A percentile compares a stretch with the other conserved stretches of the same genome.
phyloP scores from a whole-genome alignment of 2,329 filamentous ascomycete species.

The Fusarium sp. region DNA sequence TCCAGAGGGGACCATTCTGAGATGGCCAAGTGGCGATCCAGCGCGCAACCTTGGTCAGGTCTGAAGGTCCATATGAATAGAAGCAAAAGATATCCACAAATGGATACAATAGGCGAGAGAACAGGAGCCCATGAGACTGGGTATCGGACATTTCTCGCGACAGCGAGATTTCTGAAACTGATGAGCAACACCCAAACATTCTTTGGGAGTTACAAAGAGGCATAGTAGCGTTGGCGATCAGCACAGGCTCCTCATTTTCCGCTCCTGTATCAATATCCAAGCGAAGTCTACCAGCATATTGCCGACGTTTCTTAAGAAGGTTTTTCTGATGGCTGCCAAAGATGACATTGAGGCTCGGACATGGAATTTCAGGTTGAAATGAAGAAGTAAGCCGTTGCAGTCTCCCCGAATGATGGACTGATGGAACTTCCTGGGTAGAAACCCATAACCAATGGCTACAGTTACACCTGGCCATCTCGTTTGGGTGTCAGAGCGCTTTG shows the following conservation, averaged over 20 bases:
- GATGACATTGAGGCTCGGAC: not conserved
- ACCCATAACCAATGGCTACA: not conserved
- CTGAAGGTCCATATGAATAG: slow-evolving; percentile 6
- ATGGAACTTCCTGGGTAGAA: not conserved
- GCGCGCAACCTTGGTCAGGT: slow-evolving; percentile 13
- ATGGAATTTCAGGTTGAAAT: not conserved
- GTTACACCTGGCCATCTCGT: not conserved
- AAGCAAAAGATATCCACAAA: slow-evolving; percentile 9
- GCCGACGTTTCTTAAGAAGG: not conserved
- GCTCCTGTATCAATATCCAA: not conserved
- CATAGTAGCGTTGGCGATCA: not conserved
- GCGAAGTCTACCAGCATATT: not conserved
- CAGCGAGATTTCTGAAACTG: not conserved
- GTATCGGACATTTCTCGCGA: not conserved
- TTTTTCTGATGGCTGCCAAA: not conserved
- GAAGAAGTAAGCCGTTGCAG: not conserved
- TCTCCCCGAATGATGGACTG: not conserved
- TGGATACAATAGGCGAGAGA: slow-evolving; percentile 4
- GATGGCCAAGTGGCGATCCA: slow-evolving; percentile 16
- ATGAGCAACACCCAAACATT: not conserved
- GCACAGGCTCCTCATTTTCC: not conserved
- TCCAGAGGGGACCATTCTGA: not conserved
- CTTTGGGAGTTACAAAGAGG: not conserved
- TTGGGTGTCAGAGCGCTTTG: not conserved
- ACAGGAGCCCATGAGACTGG: not conserved